Evolutionary conservation across 352 stramenopile species (phyloP).

Genomic region (Phytopythium kandeliae): DNA sequence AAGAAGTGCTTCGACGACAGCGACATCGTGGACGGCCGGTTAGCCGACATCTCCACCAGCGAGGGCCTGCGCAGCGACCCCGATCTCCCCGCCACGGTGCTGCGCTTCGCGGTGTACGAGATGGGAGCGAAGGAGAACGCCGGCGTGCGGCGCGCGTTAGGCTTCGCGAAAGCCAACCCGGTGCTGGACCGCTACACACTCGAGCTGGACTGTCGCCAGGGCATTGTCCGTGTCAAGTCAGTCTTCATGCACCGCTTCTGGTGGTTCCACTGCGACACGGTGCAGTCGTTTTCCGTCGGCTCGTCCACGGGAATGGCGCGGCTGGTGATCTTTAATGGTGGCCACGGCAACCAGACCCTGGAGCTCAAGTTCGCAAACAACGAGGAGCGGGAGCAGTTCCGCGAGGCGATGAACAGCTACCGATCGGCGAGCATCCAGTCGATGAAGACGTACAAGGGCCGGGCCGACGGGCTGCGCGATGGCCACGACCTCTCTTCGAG

Average conservation of each 20-base stretch:
- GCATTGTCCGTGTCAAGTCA: conserved; percentile 69
- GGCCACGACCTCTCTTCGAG: neutral
- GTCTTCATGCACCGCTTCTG: conserved; percentile 82
- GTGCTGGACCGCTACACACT: conserved; percentile 75
- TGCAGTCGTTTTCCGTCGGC: conserved; percentile 40
- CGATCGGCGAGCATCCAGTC: conserved; percentile 24
- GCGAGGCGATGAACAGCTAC: conserved; percentile 50
- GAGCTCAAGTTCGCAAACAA: conserved; percentile 77
- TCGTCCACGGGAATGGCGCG: conserved; percentile 32
- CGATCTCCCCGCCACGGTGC: conserved; percentile 51
- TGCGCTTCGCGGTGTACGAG: conserved; percentile 73
- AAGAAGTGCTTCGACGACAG: conserved; percentile 79
- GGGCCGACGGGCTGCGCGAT: neutral
- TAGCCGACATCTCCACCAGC: conserved; percentile 17
- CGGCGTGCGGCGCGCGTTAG: conserved; percentile 50
- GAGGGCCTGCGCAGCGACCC: conserved; percentile 24
- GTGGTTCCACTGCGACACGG: conserved; percentile 69
- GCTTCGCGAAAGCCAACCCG: conserved; percentile 64
- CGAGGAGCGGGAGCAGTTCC: conserved; percentile 59
- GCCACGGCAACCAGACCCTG: conserved; percentile 43
- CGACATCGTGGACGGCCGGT: conserved; percentile 64
- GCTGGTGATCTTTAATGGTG: conserved; percentile 50
- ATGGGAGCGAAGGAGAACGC: conserved; percentile 52
- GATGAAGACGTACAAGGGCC: neutral
- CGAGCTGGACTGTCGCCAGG: conserved; percentile 65